Evolutionary conservation across 139 green algal genomes (phyloP).

Genomic region (Tetradesmus lagerheimii): DNA sequence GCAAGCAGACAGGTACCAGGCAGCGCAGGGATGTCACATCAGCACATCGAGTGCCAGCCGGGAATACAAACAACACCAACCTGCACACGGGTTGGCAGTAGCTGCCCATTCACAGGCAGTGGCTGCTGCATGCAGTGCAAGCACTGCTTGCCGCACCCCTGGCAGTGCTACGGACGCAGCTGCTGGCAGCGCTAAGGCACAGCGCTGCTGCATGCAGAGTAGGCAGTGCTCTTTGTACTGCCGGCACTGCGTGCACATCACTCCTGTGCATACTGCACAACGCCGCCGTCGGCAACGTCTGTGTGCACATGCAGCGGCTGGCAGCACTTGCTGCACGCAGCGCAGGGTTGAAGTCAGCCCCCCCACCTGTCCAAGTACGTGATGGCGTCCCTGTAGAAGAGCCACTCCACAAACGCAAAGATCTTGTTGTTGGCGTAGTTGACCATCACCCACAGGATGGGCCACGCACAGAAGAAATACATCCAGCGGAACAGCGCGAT

Average conservation of each 20-base stretch:
- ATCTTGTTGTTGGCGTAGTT: slow-evolving; percentile 22
- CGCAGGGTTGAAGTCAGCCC: too few species aligned
- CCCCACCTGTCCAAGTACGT: background rate
- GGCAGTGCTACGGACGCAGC: background rate
- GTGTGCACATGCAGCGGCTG: background rate
- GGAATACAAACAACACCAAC: too few species aligned
- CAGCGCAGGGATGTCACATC: background rate
- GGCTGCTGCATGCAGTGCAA: background rate
- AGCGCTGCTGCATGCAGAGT: background rate
- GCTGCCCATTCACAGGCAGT: too few species aligned
- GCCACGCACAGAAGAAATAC: slow-evolving; percentile 48
- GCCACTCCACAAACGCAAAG: slow-evolving; percentile 30
- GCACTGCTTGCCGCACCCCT: background rate
- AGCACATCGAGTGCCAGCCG: too few species aligned
- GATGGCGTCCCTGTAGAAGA: slow-evolving; percentile 23
- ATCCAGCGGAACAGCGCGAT: slow-evolving; percentile 49
- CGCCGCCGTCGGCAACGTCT: too few species aligned
- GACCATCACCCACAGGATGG: slow-evolving; percentile 40
- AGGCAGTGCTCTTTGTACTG: too few species aligned
- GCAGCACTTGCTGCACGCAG: too few species aligned
- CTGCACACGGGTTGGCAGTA: too few species aligned
- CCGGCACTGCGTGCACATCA: too few species aligned
- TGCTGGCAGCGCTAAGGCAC: background rate
- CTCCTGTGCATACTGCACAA: too few species aligned
- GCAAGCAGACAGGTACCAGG: background rate